These are phyloP conservation scores for Pseudocercospora fuligena DNA, from an alignment of 2,329 filamentous ascomycete genomes.

Conservation along the genomic window DNA sequence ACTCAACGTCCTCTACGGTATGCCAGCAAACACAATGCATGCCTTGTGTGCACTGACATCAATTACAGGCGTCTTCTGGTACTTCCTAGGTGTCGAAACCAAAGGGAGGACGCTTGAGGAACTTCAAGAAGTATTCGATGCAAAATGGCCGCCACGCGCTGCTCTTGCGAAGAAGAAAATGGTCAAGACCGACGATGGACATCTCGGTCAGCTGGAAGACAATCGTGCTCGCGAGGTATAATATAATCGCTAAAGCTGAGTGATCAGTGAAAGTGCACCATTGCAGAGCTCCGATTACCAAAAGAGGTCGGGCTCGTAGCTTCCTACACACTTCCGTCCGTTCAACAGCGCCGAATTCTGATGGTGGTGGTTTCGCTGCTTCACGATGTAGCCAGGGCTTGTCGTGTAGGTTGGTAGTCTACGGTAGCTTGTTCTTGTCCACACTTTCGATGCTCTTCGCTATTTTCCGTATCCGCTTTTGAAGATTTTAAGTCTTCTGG, in stretches of 20 bases:
- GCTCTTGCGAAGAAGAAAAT: slow-evolving; percentile 13
- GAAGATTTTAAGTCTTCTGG: no score
- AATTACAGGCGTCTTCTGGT: slow-evolving; percentile 27
- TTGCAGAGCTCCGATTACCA: no score
- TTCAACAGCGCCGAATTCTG: no score
- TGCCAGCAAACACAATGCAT: background rate
- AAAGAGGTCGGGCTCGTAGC: no score
- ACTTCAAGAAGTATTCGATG: slow-evolving; percentile 37
- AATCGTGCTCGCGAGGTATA: background rate
- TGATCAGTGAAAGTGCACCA: background rate
- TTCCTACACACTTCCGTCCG: no score
- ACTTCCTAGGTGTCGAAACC: slow-evolving; percentile 41
- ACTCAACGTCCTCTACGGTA: slow-evolving; percentile 14
- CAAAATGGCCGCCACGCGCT: slow-evolving; percentile 14
- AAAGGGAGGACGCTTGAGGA: slow-evolving; percentile 32
- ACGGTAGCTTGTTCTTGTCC: no score
- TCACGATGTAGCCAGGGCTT: no score
- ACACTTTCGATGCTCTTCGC: no score
- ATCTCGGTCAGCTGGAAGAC: slow-evolving; percentile 2
- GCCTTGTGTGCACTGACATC: background rate
- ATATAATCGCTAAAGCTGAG: background rate
- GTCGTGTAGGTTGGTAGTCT: no score
- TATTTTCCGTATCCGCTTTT: no score
- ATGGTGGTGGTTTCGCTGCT: no score
- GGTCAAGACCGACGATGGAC: slow-evolving; percentile 12